Evolutionary conservation across 176 grass and related monocot species (phyloP).

Genomic region (Eragrostis curvula): DNA sequence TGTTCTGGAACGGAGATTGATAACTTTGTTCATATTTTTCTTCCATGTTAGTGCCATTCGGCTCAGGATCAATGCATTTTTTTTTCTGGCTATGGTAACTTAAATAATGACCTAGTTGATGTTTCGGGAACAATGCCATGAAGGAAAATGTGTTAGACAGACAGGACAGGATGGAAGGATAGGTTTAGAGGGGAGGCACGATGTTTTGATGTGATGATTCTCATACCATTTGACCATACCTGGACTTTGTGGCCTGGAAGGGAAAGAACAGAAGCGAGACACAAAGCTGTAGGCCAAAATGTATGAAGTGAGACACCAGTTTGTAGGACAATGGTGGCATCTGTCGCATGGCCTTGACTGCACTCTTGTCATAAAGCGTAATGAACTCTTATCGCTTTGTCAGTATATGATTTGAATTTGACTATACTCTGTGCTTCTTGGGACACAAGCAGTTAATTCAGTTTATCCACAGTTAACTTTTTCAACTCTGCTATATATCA

Average conservation of each 20-base stretch:
- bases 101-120: neutral
- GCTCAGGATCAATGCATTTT: neutral
- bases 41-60: neutral
- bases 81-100: neutral
- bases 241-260: too few species aligned
- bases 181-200: neutral
- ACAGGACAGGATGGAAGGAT: neutral
- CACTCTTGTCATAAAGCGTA: neutral
- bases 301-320: neutral
- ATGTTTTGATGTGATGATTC: neutral
- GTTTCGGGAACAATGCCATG: neutral
- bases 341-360: neutral
- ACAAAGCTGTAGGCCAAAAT: neutral
- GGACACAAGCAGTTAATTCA: neutral
- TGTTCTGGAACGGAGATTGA: too few species aligned
- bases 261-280: neutral
- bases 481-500: neutral
- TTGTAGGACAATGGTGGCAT: neutral
- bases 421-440: neutral
- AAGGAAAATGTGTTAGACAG: neutral
- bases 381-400: neutral
- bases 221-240: neutral
- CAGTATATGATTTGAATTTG: neutral
- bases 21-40: conserved; percentile 3
- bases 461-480: neutral